Base-by-base conservation (phyloP, 2,329 filamentous ascomycete genomes). In the Colletotrichum simmondsii region DNA sequence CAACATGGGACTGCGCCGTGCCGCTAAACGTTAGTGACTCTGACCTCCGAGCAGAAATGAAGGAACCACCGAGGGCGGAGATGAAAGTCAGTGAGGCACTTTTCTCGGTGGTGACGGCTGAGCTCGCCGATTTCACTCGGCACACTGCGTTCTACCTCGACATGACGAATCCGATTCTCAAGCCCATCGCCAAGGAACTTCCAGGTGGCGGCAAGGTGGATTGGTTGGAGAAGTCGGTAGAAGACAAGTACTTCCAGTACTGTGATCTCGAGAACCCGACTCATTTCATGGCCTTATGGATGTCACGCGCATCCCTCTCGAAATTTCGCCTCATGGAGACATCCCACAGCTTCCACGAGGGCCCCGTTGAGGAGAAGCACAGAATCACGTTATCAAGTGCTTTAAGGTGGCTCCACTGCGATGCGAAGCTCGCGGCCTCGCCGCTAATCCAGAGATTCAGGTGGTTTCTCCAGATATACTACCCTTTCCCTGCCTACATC, bases 11-110 rank as follows among this genome's bases (percentile, higher is more conserved):
- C 68, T 87, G 86, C 72, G 78, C 76, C 16, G 72, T 82, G 12
- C 85, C 85, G 0, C 77, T 83, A 1, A 88, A 87, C 32, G 76
- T 85, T 1, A 85, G 84, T 73, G 87, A 89, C 72, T 83, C 80
- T 4, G 86, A 87, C 2, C 79, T 89, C 4, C 81, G 81, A 2
- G 72, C 80, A 2, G 84, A 85, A 32, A 84, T 83, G 73, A 86
- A 81, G 14, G 78, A 78, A 1, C 68, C 77, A 0, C 83, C 83
- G 8, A 37, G 66, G 0, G 53, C 70, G 4, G 78, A 80, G 2
- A 72, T 59, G 0, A 77, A 76, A n/a, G 72, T 81, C 1, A 86
- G 84, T 0, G 86, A 88, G 4, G 80, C 42, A 19, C 42, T 49
- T 3, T 49, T 49, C 42, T 49, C 42, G 7, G 42, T n/a, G 16